A percentile compares a stretch with the other conserved stretches of the same genome.
Conservation (phyloP, 805 yeast genomes). For the Cyberlindnera euphorbiiphila region DNA sequence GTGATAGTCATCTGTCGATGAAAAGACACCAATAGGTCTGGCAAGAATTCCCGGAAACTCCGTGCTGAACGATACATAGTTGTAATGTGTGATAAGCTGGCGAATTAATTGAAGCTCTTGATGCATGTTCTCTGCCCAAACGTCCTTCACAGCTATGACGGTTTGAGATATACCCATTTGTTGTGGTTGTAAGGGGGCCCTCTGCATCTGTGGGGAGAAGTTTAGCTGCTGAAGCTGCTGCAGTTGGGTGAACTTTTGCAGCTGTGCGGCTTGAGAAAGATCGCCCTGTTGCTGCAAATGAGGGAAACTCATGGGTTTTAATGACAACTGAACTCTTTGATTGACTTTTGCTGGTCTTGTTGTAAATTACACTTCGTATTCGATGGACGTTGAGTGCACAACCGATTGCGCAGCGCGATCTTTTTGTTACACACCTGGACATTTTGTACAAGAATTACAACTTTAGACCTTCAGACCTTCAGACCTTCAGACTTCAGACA, state of each 20-base stretch:
- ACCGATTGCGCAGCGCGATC: too few species aligned
- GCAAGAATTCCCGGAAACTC: slow-evolving; percentile 97
- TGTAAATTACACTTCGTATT: too few species aligned
- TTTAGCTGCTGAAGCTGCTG: slow-evolving; percentile 23
- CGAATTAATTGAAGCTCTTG: slow-evolving; percentile 62
- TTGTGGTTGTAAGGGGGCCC: slow-evolving; percentile 8
- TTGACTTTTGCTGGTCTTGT: too few species aligned
- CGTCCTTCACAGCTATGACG: slow-evolving; percentile 47
- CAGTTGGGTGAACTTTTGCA: slow-evolving; percentile 14
- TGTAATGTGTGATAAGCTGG: slow-evolving; percentile 51
- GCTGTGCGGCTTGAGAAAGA: slow-evolving; percentile 17
- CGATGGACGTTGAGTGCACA: too few species aligned
- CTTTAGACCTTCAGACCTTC: too few species aligned
- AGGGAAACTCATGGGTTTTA: slow-evolving; percentile 24
- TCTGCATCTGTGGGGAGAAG: slow-evolving; percentile 13
- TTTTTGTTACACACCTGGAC: too few species aligned
- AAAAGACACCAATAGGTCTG: slow-evolving; percentile 91
- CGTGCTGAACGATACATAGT: slow-evolving; percentile 69
- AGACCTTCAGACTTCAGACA: too few species aligned
- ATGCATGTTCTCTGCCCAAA: slow-evolving; percentile 68
- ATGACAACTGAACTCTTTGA: too few species aligned
- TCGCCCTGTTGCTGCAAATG: slow-evolving; percentile 20
- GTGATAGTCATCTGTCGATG: slow-evolving; percentile 87
- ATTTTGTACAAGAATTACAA: too few species aligned
- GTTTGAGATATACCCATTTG: slow-evolving; percentile 8